Evolutionary conservation across 805 yeast genomes (phyloP).

Genomic region (Isabelozyma pseudorhagii): DNA sequence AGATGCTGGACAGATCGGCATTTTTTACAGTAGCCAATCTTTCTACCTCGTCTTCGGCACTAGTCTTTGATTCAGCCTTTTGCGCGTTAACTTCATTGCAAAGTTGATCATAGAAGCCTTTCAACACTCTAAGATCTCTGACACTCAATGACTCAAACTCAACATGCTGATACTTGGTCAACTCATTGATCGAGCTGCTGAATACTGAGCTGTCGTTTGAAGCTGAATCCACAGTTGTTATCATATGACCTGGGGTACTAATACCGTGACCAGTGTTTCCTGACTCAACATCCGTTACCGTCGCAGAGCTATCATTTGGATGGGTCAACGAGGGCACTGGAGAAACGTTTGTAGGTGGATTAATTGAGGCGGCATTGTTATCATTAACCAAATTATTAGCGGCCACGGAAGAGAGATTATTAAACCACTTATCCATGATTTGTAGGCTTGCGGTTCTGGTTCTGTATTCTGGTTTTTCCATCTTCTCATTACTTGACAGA

Average conservation of each 20-base stretch:
- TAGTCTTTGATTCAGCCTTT: conserved; percentile 9
- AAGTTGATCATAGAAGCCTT: conserved; percentile 35
- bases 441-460: conserved; percentile 37
- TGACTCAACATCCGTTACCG: background rate
- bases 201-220: conserved; percentile 20
- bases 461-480: conserved; percentile 25
- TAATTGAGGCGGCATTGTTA: background rate
- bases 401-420: conserved; percentile 18
- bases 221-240: background rate
- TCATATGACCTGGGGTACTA: no score
- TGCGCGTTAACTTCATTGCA: conserved; percentile 18
- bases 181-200: conserved; percentile 17
- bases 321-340: no score
- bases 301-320: background rate
- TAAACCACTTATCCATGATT: conserved; percentile 44
- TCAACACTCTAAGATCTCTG: conserved; percentile 30
- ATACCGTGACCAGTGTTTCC: conserved; percentile 3
- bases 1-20: no score
- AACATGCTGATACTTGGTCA: conserved; percentile 28
- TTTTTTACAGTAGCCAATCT: no score
- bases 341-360: no score
- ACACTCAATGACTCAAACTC: conserved; percentile 36
- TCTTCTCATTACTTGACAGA: no score
- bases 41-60: conserved; percentile 2
- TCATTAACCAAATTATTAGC: background rate